Conservation (phyloP, 495 filamentous ascomycete species). For the Penicillium samsonianum region DNA sequence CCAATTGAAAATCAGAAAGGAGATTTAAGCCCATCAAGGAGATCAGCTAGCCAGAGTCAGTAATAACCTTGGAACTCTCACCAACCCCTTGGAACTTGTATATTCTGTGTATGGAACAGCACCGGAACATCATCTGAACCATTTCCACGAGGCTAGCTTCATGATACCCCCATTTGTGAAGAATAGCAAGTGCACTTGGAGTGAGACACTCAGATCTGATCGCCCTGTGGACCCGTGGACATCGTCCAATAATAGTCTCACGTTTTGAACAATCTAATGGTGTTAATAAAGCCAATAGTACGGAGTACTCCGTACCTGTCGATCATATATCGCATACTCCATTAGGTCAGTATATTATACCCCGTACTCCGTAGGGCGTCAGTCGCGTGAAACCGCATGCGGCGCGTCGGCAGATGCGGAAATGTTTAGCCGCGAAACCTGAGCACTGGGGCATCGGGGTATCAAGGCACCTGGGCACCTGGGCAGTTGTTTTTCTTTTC, state of each 20-base stretch:
- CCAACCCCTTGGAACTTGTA: neutral
- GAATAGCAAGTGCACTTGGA: neutral
- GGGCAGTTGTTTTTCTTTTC: neutral
- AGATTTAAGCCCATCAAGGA: neutral
- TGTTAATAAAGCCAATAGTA: constrained; percentile 15
- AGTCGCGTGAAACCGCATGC: neutral
- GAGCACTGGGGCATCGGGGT: too few relatives aligned
- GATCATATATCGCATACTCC: constrained; percentile 3
- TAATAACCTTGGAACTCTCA: neutral
- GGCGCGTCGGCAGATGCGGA: neutral
- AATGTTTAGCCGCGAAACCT: neutral
- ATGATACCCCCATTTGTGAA: neutral
- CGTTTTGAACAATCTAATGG: constrained; percentile 4
- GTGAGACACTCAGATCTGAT: constrained; percentile 1
- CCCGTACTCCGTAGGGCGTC: too few relatives aligned
- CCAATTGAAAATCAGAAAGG: neutral
- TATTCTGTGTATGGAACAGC: neutral
- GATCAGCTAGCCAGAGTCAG: neutral
- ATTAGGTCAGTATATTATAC: neutral
- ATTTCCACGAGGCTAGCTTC: neutral
- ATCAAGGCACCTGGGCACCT: too few relatives aligned
- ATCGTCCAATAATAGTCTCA: constrained; percentile 1
- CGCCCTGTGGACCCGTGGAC: constrained; percentile 3
- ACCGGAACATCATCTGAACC: too few relatives aligned
- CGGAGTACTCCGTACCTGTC: constrained; percentile 9